Conservation (phyloP, 1,284 basidiomycete genomes). For the Fomitopsis schrenkii region DNA sequence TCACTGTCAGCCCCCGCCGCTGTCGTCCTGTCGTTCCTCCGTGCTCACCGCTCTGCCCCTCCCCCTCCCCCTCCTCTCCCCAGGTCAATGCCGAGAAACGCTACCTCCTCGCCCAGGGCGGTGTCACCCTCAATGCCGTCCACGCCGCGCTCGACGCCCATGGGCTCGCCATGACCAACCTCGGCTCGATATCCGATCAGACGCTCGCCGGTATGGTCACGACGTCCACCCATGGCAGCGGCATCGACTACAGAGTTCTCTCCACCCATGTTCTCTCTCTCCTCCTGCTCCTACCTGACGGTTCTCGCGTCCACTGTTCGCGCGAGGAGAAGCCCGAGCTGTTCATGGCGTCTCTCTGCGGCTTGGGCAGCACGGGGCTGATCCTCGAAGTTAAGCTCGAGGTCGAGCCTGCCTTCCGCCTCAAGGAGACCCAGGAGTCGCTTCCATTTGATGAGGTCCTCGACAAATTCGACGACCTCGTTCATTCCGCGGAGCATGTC, state of each 20-base stretch:
- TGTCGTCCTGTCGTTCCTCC: background rate
- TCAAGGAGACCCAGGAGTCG: conserved; percentile 75
- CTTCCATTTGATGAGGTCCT: conserved; percentile 65
- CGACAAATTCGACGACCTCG: conserved; percentile 52
- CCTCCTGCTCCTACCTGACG: conserved; percentile 71
- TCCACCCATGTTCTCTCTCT: conserved; percentile 80
- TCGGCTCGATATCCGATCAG: conserved; percentile 97
- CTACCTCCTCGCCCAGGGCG: conserved; percentile 72
- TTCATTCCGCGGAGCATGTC: conserved; percentile 75
- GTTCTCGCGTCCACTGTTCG: conserved; percentile 66
- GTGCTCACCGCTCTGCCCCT: conserved; percentile 5
- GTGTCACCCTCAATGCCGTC: conserved; percentile 75
- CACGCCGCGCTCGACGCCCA: conserved; percentile 66
- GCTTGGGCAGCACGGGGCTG: conserved; percentile 90
- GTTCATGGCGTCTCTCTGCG: conserved; percentile 91
- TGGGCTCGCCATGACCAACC: conserved; percentile 83
- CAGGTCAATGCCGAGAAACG: conserved; percentile 73
- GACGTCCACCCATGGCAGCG: conserved; percentile 94
- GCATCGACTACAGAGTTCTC: conserved; percentile 78
- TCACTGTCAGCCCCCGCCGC: background rate
- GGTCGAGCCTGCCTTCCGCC: conserved; percentile 80
- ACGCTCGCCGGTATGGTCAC: conserved; percentile 92
- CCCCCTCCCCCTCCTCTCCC: background rate
- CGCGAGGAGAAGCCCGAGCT: conserved; percentile 65
- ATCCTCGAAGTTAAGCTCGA: conserved; percentile 78